A percentile compares a stretch with the other conserved stretches of the same genome.
Conservation (phyloP, 352 stramenopile genomes). For the Pythium rhizo-oryzae region DNA sequence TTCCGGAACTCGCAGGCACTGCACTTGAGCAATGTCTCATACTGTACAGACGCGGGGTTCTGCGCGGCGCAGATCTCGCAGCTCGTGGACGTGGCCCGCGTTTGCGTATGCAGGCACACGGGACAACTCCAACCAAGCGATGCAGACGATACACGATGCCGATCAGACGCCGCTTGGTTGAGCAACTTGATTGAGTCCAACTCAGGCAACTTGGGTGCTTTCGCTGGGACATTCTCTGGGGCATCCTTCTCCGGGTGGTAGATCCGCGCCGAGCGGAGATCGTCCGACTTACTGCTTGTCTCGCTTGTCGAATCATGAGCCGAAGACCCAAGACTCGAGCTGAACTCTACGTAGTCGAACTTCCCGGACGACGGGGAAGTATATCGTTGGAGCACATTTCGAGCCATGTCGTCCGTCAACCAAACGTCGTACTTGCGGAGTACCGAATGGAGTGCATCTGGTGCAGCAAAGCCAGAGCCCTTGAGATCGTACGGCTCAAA, state of each 20-base stretch:
- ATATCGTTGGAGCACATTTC: constrained; percentile 55
- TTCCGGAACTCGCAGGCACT: constrained; percentile 68
- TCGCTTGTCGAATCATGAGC: background rate
- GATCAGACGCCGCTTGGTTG: background rate
- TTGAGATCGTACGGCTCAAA: constrained; percentile 69
- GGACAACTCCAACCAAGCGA: constrained; percentile 54
- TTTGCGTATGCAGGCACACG: constrained; percentile 77
- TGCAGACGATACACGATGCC: background rate
- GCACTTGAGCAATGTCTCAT: constrained; percentile 60
- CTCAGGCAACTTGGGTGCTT: background rate
- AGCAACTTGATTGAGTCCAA: background rate
- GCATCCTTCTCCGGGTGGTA: background rate
- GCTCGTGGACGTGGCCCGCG: constrained; percentile 30
- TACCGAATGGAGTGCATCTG: constrained; percentile 62
- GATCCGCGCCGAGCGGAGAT: background rate
- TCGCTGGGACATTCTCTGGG: background rate
- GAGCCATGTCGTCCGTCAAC: constrained; percentile 42
- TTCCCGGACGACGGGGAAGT: constrained; percentile 42
- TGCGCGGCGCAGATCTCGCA: constrained; percentile 82
- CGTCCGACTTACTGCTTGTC: background rate
- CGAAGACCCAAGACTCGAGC: constrained; percentile 31
- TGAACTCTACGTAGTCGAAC: constrained; percentile 82
- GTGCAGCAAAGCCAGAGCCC: constrained; percentile 56
- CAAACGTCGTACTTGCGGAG: constrained; percentile 69
- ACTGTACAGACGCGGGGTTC: constrained; percentile 58